Conservation (phyloP, 805 yeast genomes). For the Hanseniaspora lachancei region DNA sequence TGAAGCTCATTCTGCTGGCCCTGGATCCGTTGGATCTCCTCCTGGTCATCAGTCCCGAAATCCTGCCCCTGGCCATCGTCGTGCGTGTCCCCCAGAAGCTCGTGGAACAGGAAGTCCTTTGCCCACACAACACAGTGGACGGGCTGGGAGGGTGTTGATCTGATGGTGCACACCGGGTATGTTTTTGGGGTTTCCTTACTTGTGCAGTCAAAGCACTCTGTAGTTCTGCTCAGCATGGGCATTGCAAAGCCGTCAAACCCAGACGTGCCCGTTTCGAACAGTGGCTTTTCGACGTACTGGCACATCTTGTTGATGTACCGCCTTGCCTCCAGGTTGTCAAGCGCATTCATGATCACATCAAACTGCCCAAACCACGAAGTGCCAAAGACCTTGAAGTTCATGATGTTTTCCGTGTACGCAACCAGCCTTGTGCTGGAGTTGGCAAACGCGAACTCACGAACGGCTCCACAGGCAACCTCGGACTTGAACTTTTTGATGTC, state of each 20-base stretch:
- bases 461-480: conserved; percentile 71
- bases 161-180: conserved; percentile 90
- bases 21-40: conserved; percentile 50
- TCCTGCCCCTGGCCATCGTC: conserved; percentile 26
- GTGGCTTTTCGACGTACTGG: conserved; percentile 55
- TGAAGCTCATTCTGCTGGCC: conserved; percentile 56
- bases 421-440: conserved; percentile 39
- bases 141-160: conserved; percentile 94
- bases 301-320: conserved; percentile 77
- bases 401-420: conserved; percentile 79
- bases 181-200: conserved; percentile 78
- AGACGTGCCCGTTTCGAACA: conserved; percentile 89
- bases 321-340: conserved; percentile 88
- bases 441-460: conserved; percentile 45
- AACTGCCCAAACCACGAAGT: conserved; percentile 67
- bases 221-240: conserved; percentile 66
- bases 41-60: conserved; percentile 50
- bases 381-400: conserved; percentile 60
- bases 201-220: conserved; percentile 91
- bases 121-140: conserved; percentile 98
- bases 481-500: conserved; percentile 87
- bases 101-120: conserved; percentile 73
- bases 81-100: conserved; percentile 51
- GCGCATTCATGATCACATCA: conserved; percentile 72
- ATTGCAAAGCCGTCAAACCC: conserved; percentile 92